A percentile compares a stretch with the other conserved stretches of the same genome.
Evolutionary conservation across 352 stramenopile species (phyloP).

Genomic region (Globisporangium paroecandrum): DNA sequence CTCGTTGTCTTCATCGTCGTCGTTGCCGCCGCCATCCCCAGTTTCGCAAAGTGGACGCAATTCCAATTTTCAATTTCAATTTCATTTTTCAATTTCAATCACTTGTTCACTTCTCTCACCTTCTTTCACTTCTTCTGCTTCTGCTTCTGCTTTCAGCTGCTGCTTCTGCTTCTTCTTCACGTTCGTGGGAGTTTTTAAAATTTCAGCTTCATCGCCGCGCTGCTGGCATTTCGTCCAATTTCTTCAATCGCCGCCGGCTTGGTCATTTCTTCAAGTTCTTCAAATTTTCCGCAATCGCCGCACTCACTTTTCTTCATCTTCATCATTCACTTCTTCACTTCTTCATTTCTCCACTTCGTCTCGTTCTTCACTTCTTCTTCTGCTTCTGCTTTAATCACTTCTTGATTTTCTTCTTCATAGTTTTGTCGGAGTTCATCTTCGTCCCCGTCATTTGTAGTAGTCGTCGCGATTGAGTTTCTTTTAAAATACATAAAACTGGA

Average conservation of each 20-base stretch:
- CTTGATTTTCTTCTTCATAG: conserved; percentile 6
- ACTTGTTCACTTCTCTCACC: conserved; percentile 2
- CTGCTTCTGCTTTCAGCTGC: not conserved
- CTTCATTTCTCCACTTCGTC: conserved; percentile 15
- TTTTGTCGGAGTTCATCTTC: conserved; percentile 6
- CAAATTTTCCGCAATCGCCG: not conserved
- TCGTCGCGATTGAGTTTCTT: conserved; percentile 7
- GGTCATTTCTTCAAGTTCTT: not conserved
- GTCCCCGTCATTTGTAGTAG: conserved; percentile 4
- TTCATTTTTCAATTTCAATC: conserved; percentile 4
- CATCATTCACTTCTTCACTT: conserved; percentile 20
- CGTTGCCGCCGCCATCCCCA: not conserved
- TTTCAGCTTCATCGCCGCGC: not conserved
- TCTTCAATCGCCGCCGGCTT: not conserved
- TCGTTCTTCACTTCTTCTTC: conserved; percentile 30
- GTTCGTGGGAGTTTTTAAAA: not conserved
- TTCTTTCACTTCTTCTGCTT: not conserved
- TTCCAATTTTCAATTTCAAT: conserved; percentile 2
- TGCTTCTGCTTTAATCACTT: conserved; percentile 13
- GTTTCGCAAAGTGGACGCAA: not conserved
- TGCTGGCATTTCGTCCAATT: not conserved
- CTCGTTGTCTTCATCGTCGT: not conserved
- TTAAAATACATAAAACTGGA: conserved; percentile 22
- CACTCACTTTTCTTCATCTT: conserved; percentile 17
- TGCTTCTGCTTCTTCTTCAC: not conserved